Evolutionary conservation across 805 yeast genomes (phyloP), one percentile per base, ranked within the genome.

Genomic region (Metschnikowia rubicola): DNA sequence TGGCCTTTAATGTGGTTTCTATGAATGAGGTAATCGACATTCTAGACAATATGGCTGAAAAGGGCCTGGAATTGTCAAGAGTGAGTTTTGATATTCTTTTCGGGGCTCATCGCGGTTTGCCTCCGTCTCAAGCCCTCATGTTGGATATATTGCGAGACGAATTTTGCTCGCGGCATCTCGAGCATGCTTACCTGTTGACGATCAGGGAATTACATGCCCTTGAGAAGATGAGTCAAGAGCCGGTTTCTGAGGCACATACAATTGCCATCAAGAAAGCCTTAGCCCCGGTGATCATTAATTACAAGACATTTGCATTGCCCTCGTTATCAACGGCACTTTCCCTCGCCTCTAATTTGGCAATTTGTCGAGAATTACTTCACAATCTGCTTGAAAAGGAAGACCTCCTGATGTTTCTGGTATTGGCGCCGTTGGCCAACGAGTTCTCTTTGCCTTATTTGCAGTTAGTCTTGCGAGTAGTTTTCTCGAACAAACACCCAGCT

Each of bases 401-500:
- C 6, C 26, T 36, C 8, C 39, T 21, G 48, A 35, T 40, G 13
- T 15, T 30, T 15, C n/a, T 33, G 5, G 29, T 28, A 12, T 31
- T 46, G 6, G 41, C 48, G 4, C 41, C 39, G 4, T 19, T 46
- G 29, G 45, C 46, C 4, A 63, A 69, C 43, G 71, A 70, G 41
- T 73, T 71, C 54, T 74, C 71, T 47, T 54, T 77, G 19, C 73
- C 76, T 1, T 51, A 75, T 2, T 60, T 69, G 32, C 80, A 77
- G 48, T 53, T 73, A 35, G 45, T 73, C 2, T 60, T 75, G 43
- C 66, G 67, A 33, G 47, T 62, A 9, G 47, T 62, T 1, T 44
- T 74, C 2, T 34, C 47, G 3, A 43, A 51, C 10, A 64, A 61
- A 11, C 48, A 54, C 26, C 35, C 41, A 8, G 41, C 51, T 2